A percentile compares a stretch with the other conserved stretches of the same genome.
Conservation (phyloP, 106 monocot species). For the Gastrodia elata region DNA sequence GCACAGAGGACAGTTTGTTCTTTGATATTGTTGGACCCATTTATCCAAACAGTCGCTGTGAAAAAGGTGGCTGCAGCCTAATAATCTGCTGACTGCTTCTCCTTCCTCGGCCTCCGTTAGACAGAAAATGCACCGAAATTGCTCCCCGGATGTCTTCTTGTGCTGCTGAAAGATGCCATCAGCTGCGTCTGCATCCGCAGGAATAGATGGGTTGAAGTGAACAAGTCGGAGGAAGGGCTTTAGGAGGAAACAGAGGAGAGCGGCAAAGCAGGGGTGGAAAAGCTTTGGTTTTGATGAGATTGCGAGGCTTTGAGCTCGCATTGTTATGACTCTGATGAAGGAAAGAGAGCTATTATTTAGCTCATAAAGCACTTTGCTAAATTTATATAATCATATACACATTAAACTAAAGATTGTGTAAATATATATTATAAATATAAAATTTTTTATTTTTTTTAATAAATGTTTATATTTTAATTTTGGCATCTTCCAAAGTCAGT, state of each 20-base stretch:
- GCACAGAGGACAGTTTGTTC: constrained; percentile 30
- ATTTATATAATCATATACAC: no score
- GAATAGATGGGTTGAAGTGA: background rate
- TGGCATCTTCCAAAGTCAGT: no score
- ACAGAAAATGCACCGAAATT: constrained; percentile 23
- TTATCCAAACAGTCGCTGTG: constrained; percentile 30
- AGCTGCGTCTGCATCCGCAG: background rate
- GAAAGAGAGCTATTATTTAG: no score
- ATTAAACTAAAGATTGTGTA: no score
- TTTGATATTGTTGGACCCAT: constrained; percentile 21
- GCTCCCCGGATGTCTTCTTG: background rate
- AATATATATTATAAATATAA: no score
- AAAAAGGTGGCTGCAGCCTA: constrained; percentile 33
- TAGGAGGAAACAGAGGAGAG: constrained; percentile 4
- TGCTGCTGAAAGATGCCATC: background rate
- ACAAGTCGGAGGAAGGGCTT: background rate
- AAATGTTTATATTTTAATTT: no score
- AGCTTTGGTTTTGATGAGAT: background rate
- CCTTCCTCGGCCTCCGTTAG: constrained; percentile 20
- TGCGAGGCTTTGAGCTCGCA: background rate
- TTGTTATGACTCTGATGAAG: background rate
- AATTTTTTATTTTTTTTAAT: no score
- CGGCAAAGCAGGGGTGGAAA: background rate
- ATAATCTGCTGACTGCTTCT: constrained; percentile 22
- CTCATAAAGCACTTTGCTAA: no score